Percentiles rank a stretch among this genome's conserved stretches.
phyloP scores from a whole-genome alignment of 441 rosid genomes.

The Gossypium davidsonii region DNA sequence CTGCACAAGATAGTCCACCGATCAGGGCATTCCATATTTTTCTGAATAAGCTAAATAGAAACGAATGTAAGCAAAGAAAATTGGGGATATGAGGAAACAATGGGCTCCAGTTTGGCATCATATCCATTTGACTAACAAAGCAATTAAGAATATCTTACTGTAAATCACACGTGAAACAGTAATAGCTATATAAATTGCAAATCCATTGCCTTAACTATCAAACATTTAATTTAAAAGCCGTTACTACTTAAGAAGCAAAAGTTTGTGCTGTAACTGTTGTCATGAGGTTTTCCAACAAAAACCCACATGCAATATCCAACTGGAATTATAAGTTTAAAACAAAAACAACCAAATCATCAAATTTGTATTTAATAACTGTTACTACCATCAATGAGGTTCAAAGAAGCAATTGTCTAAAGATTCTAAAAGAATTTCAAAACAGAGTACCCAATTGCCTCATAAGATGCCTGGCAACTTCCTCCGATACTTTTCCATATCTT shows the following conservation, averaged over 20 bases:
- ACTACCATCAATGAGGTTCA: neutral
- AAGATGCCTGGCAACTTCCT: slow-evolving; percentile 66
- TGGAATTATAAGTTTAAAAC: neutral
- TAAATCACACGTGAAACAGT: neutral
- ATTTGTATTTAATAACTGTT: neutral
- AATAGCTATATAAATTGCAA: neutral
- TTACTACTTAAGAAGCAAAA: neutral
- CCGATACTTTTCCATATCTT: slow-evolving; percentile 57
- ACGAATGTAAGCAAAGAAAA: neutral
- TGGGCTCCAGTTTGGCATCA: slow-evolving; percentile 8
- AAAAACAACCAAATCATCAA: slow-evolving; percentile 33
- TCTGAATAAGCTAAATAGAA: slow-evolving; percentile 2
- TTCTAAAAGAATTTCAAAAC: neutral
- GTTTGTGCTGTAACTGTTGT: slow-evolving; percentile 4
- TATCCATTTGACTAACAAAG: neutral
- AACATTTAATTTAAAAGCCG: neutral
- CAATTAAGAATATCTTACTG: neutral
- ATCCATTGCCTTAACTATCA: neutral
- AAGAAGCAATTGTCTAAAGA: neutral
- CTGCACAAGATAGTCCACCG: slow-evolving; percentile 33
- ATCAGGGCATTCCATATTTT: neutral
- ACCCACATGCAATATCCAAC: neutral
- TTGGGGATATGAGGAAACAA: neutral
- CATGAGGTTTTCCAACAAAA: neutral
- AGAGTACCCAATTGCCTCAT: slow-evolving; percentile 66